phyloP scores from a whole-genome alignment of 768 basidiomycete genomes.

The Tricholoma hemisulphureum region DNA sequence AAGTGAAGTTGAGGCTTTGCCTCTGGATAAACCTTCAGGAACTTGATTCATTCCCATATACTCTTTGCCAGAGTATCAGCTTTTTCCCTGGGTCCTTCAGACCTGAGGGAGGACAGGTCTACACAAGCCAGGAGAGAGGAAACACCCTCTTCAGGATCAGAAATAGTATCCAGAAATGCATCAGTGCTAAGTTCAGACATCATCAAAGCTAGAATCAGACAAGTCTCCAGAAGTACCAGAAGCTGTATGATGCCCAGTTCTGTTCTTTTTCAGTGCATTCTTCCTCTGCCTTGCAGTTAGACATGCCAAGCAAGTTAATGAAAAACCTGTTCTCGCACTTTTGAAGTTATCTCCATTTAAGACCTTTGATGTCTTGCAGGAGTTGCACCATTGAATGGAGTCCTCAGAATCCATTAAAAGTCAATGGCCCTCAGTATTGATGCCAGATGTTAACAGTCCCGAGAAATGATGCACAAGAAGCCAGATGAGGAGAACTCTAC shows the following conservation, averaged over 20 bases:
- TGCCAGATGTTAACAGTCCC: neutral
- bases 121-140: neutral
- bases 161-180: neutral
- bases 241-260: neutral
- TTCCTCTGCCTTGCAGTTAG: no score
- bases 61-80: neutral
- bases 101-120: neutral
- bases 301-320: no score
- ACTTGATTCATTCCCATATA: neutral
- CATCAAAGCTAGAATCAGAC: neutral
- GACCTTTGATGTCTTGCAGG: neutral
- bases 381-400: neutral
- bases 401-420: neutral
- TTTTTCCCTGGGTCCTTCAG: neutral
- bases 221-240: neutral
- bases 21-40: no score
- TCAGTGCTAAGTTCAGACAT: neutral
- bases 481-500: no score
- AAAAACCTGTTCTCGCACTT: neutral
- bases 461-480: neutral
- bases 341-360: neutral
- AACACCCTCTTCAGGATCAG: neutral
- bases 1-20: no score
- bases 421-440: neutral
- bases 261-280: neutral